Percentiles rank a stretch among this genome's conserved stretches.
These are phyloP conservation scores for Trichosporon sp. DNA, from an alignment of 1,284 basidiomycete species.

Conservation along the genomic window DNA sequence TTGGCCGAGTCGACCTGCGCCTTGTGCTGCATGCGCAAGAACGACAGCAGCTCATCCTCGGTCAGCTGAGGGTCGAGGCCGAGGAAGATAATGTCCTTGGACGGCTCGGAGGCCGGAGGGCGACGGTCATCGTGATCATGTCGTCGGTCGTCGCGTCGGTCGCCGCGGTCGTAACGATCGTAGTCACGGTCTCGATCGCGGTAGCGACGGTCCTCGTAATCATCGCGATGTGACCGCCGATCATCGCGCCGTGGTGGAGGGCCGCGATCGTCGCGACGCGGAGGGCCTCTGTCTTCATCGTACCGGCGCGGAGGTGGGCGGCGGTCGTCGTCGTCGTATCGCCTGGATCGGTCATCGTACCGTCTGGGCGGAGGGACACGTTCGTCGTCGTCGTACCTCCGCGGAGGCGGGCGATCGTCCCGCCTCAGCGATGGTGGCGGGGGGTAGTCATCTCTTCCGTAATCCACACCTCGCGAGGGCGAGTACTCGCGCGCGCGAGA, in stretches of 20 bases:
- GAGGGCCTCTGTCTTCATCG: background rate
- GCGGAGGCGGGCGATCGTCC: constrained; percentile 4
- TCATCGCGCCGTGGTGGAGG: background rate
- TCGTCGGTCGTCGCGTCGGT: constrained; percentile 21
- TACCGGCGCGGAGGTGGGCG: constrained; percentile 4
- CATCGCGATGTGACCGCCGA: background rate
- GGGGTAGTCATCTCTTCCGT: background rate
- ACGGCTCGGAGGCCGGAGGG: constrained; percentile 31
- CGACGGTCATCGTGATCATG: constrained; percentile 11
- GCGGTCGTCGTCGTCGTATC: constrained; percentile 14
- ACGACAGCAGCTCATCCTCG: constrained; percentile 73
- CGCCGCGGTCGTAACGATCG: background rate
- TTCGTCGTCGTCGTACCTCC: constrained; percentile 20
- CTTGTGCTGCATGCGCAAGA: constrained; percentile 60
- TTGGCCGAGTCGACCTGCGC: constrained; percentile 54
- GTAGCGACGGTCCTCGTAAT: background rate
- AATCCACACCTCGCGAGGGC: constrained; percentile 4
- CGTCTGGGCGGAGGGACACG: constrained; percentile 13
- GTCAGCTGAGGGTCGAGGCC: constrained; percentile 83
- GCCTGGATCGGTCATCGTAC: constrained; percentile 13
- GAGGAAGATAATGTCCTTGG: constrained; percentile 73
- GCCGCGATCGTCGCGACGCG: constrained; percentile 4
- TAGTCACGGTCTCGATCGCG: constrained; percentile 5
- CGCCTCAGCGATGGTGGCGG: background rate
- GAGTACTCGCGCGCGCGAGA: constrained; percentile 11